A percentile compares a stretch with the other conserved stretches of the same genome.
phyloP scores from a whole-genome alignment of 148 eudicot species.

The Pouteria glomerata region DNA sequence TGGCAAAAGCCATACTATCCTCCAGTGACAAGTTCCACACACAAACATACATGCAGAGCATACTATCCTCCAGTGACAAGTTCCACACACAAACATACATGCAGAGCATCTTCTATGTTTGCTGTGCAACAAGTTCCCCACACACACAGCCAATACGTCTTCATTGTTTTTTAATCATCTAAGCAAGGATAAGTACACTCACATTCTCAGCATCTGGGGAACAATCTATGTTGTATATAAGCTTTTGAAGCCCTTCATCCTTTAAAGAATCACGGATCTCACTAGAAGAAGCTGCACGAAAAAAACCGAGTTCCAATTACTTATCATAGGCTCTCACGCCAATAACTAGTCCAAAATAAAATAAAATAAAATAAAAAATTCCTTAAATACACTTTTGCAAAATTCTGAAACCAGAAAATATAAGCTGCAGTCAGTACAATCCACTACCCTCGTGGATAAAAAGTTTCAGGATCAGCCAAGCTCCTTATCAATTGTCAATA shows the following conservation, averaged over 20 bases:
- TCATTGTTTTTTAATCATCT: too few relatives aligned
- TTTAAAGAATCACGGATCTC: slow-evolving; percentile 66
- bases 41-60: not conserved
- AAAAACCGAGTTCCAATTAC: not conserved
- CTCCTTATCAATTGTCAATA: not conserved
- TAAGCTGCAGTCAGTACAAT: not conserved
- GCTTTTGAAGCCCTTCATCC: slow-evolving; percentile 55
- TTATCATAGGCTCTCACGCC: not conserved
- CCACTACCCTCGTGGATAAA: not conserved
- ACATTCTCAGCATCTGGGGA: slow-evolving; percentile 56
- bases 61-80: not conserved
- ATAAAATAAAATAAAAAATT: not conserved
- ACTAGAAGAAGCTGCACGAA: slow-evolving; percentile 54
- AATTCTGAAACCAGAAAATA: not conserved
- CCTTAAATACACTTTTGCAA: not conserved
- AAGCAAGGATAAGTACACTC: slow-evolving; percentile 15
- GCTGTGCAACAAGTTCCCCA: not conserved
- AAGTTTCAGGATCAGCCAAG: not conserved
- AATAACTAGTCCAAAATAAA: too few relatives aligned
- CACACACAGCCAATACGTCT: too few relatives aligned
- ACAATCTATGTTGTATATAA: slow-evolving; percentile 42
- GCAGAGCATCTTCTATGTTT: not conserved
- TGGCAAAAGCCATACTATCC: not conserved
- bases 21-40: not conserved
- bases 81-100: not conserved